phyloP scores from a whole-genome alignment of 2,329 filamentous ascomycete species.

The Paraphaeosphaeria sporulosa region DNA sequence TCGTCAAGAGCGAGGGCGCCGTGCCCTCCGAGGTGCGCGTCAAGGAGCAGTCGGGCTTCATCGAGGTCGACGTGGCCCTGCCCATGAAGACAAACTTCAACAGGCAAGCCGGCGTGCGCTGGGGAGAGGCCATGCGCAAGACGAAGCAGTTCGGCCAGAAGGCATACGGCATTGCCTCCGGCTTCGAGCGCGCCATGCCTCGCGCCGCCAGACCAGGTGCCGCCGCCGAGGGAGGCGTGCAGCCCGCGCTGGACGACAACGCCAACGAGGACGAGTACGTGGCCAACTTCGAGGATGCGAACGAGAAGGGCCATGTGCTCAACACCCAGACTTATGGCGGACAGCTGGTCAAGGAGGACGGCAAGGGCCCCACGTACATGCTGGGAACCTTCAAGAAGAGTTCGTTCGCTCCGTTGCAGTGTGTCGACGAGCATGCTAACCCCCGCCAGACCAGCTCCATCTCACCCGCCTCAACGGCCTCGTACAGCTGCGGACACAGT shows the following conservation, averaged over 20 bases:
- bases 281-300: conserved; percentile 65
- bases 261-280: conserved; percentile 68
- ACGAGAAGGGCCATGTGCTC: conserved; percentile 75
- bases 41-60: conserved; percentile 81
- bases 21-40: conserved; percentile 78
- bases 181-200: conserved; percentile 50
- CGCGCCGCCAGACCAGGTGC: conserved; percentile 36
- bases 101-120: conserved; percentile 79
- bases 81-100: conserved; percentile 78
- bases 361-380: conserved; percentile 81
- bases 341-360: conserved; percentile 72
- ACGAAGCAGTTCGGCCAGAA: conserved; percentile 53
- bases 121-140: conserved; percentile 77
- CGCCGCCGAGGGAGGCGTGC: conserved; percentile 28
- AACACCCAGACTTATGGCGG: conserved; percentile 86
- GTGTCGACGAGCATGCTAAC: conserved; percentile 15
- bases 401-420: conserved; percentile 53
- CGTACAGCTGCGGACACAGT: conserved; percentile 88
- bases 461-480: conserved; percentile 83
- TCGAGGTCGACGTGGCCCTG: conserved; percentile 92
- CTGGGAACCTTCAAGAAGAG: conserved; percentile 87
- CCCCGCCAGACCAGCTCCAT: conserved; percentile 76
- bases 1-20: conserved; percentile 60
- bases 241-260: conserved; percentile 62
- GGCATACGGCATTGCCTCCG: conserved; percentile 57